These are phyloP conservation scores for Ophiognomonia clavigignenti-juglandacearum DNA, from an alignment of 2,329 filamentous ascomycete genomes.

Conservation along the genomic window DNA sequence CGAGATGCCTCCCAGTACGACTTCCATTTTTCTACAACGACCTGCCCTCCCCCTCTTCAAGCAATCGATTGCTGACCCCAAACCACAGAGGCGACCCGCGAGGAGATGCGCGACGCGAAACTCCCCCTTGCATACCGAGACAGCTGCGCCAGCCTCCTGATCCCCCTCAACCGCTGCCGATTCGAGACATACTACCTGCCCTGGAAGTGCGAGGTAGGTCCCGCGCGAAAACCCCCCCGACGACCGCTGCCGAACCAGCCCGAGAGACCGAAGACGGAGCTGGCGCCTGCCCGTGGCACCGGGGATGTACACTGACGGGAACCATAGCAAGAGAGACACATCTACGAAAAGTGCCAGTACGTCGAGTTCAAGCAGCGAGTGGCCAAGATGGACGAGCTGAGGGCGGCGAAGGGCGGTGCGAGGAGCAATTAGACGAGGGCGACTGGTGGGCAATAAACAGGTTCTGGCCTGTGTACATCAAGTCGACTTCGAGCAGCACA, in stretches of 20 bases:
- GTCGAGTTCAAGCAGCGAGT: slow-evolving; percentile 98
- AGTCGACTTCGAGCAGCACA: slow-evolving; percentile 15
- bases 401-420: slow-evolving; percentile 75
- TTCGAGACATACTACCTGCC: slow-evolving; percentile 88
- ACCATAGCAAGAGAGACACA: slow-evolving; percentile 83
- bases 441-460: slow-evolving; percentile 9
- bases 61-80: slow-evolving; percentile 1
- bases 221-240: not conserved
- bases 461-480: slow-evolving; percentile 19
- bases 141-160: slow-evolving; percentile 89
- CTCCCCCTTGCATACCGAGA: slow-evolving; percentile 90
- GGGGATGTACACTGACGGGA: slow-evolving; percentile 1
- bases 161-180: slow-evolving; percentile 93
- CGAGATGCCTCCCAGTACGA: slow-evolving; percentile 13
- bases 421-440: slow-evolving; percentile 66
- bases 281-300: not conserved
- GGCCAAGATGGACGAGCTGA: slow-evolving; percentile 95
- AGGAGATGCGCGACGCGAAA: slow-evolving; percentile 89
- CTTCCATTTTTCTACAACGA: not conserved
- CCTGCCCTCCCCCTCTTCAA: not conserved
- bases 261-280: not conserved
- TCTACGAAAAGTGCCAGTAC: slow-evolving; percentile 99
- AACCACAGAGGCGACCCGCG: slow-evolving; percentile 67
- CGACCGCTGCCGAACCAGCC: not conserved
- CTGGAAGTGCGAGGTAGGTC: slow-evolving; percentile 92